Base-by-base conservation (phyloP, 148 eudicot species). In the Linanthus parryae region DNA sequence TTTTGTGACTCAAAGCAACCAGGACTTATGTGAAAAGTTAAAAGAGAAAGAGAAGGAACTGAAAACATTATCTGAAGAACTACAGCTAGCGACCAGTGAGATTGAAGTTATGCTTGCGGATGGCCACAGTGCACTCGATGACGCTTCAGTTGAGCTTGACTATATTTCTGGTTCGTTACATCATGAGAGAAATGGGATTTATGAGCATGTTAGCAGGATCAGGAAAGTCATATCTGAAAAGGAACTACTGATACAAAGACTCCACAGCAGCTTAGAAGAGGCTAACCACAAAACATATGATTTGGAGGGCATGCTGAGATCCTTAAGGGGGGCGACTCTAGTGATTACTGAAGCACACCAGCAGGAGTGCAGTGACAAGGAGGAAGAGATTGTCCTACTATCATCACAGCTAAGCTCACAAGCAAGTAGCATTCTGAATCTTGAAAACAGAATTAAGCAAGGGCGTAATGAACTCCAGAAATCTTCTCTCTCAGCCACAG, bases 291-390 rank as follows among this genome's bases (percentile, higher is more conserved):
- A 56, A 71, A 72, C 63, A 57, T 72, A 69, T 65, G 83, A 84
- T 48, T 48, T 80, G 85, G 96, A 92, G 44, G 56, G 51, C 61
- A 82, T 75, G 99, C 54, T 92, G 43, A 72, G 79, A 69, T 88
- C 95, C 58, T 82, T 92, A 50, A 88, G 81, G 76, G 88, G 96
- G 51, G 99, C 99, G 40, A 65, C 83, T 43, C 63, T 80, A 63
- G 80, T 62, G 26, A 77, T 88, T 58, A 75, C 83, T 10, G 95
- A 84, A 70, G 74, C 85, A 28, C 95, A 82, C 48, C 72, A 84
- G 58, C 75, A 82, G 57, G 96, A 79, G 54, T 77, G 81, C 71
- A 44, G 28, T 36, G 78, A 80, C 49, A 84, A 75, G 65, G 96
- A 92, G 59, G 54, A 57, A 44, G 80, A 84, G 51, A 73, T 81